A percentile compares a stretch with the other conserved stretches of the same genome.
These are phyloP conservation scores for Leccinum rimulosum DNA, from an alignment of 768 basidiomycete species.

Conservation along the genomic window DNA sequence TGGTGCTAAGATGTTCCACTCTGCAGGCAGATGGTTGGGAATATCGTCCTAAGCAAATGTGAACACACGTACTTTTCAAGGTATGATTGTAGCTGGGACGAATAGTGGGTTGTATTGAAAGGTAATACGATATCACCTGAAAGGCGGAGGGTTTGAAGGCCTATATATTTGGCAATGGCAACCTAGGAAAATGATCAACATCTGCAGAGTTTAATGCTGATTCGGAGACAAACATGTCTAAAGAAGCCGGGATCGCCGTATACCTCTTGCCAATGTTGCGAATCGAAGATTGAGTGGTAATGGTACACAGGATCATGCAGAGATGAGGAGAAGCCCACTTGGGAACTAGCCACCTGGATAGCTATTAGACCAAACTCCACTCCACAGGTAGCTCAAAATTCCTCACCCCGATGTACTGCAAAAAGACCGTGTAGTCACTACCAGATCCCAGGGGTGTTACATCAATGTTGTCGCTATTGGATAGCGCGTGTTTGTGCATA, in stretches of 20 bases:
- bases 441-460: constrained; percentile 75
- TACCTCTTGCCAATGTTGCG: constrained; percentile 65
- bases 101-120: constrained; percentile 75
- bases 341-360: constrained; percentile 33
- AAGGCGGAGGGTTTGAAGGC: constrained; percentile 60
- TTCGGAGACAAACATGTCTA: constrained; percentile 52
- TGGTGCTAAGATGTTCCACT: constrained; percentile 27
- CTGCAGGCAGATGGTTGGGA: constrained; percentile 13
- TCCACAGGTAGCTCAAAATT: background rate
- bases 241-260: constrained; percentile 78
- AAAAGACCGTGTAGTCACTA: constrained; percentile 89
- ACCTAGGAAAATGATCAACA: constrained; percentile 37
- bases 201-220: background rate
- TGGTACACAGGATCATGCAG: constrained; percentile 65
- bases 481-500: constrained; percentile 25
- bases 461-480: constrained; percentile 35
- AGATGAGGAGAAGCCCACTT: constrained; percentile 32
- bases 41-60: constrained; percentile 25
- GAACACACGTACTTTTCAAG: constrained; percentile 48
- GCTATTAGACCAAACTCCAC: constrained; percentile 2
- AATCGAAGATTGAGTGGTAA: constrained; percentile 76
- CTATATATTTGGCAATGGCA: constrained; percentile 66
- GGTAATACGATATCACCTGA: constrained; percentile 66
- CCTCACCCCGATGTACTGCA: constrained; percentile 72
- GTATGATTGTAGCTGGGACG: constrained; percentile 62